phyloP scores from a whole-genome alignment of 1,284 basidiomycete species.

The Kwoniella shivajii region DNA sequence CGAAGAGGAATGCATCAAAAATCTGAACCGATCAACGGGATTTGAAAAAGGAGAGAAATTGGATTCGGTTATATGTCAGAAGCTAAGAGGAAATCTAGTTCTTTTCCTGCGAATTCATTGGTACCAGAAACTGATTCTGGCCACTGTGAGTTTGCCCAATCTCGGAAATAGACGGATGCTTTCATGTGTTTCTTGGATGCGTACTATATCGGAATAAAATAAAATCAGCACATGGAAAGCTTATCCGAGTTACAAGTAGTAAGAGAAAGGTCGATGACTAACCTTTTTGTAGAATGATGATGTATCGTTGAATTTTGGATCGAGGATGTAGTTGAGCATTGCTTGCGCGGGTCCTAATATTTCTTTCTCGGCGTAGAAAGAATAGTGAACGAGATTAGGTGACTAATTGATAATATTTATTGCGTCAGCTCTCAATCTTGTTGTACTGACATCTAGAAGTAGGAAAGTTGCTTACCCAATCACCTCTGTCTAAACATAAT shows the following conservation, averaged over 20 bases:
- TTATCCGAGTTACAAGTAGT: background rate
- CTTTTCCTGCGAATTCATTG: conserved; percentile 23
- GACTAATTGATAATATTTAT: conserved; percentile 59
- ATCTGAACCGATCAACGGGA: background rate
- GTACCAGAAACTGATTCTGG: conserved; percentile 30
- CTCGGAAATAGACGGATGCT: conserved; percentile 61
- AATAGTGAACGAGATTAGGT: conserved; percentile 87
- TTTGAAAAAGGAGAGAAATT: no score
- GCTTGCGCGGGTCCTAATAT: conserved; percentile 84
- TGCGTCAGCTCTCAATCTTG: background rate
- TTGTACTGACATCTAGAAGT: no score
- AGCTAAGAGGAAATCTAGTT: conserved; percentile 19
- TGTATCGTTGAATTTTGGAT: conserved; percentile 62
- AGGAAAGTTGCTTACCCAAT: conserved; percentile 68
- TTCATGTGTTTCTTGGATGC: conserved; percentile 83
- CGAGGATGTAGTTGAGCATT: conserved; percentile 90
- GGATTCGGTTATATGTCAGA: conserved; percentile 1
- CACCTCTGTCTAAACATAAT: conserved; percentile 75
- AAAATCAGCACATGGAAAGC: background rate
- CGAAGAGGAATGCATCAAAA: no score
- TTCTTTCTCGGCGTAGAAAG: conserved; percentile 81
- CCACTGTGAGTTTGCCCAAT: conserved; percentile 55
- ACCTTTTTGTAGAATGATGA: conserved; percentile 67
- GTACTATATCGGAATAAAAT: conserved; percentile 54
- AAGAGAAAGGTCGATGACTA: conserved; percentile 3